Conservation (phyloP, 106 monocot genomes). For the Narthecium ossifragum region DNA sequence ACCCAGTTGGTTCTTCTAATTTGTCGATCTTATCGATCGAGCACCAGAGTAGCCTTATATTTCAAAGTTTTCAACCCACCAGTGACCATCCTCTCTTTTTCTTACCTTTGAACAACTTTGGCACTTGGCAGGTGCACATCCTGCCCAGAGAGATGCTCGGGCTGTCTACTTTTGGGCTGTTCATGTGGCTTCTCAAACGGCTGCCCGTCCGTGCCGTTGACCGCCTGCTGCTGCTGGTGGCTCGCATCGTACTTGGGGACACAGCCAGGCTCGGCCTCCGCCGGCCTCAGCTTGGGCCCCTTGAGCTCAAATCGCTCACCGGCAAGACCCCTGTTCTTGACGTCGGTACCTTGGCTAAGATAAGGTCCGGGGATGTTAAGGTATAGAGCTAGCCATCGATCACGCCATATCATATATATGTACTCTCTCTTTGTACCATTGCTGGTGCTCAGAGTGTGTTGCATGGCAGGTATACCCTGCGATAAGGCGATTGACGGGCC, state of each 20-base stretch:
- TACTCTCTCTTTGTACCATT: too few species aligned
- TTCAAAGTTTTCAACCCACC: too few species aligned
- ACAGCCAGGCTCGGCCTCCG: conserved; percentile 16
- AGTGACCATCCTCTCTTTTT: too few species aligned
- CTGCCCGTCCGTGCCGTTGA: conserved; percentile 13
- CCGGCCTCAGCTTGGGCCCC: conserved; percentile 19
- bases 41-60: too few species aligned
- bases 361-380: conserved; percentile 20
- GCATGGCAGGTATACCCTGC: conserved; percentile 27
- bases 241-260: conserved; percentile 20
- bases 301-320: conserved; percentile 25
- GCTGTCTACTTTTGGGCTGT: conserved; percentile 20
- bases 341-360: conserved; percentile 20
- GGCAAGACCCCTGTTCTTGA: conserved; percentile 39
- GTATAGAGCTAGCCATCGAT: background rate
- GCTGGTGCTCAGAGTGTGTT: background rate
- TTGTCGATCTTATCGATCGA: too few species aligned
- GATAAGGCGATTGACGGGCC: conserved; percentile 24
- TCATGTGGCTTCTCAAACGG: conserved; percentile 24
- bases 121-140: conserved; percentile 26
- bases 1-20: too few species aligned
- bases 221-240: conserved; percentile 14
- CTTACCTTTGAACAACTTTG: too few species aligned
- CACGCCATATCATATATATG: too few species aligned
- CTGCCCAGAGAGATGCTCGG: conserved; percentile 26